Percentiles rank a stretch among this genome's conserved stretches.
phyloP scores from a whole-genome alignment of 2,329 filamentous ascomycete genomes.

The Trichoderma gracile region DNA sequence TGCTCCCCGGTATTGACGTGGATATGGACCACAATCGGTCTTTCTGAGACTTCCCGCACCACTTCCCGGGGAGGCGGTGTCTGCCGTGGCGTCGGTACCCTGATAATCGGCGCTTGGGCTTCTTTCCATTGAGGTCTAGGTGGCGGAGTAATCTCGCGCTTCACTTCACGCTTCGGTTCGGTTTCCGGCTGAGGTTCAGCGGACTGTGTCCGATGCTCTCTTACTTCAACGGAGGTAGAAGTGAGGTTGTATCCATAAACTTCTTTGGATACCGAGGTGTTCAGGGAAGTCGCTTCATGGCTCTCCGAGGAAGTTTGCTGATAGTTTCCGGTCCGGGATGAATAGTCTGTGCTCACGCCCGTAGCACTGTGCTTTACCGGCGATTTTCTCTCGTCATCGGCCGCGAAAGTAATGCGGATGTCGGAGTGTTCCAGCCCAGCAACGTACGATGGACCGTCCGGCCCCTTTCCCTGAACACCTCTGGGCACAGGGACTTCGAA shows the following conservation, averaged over 20 bases:
- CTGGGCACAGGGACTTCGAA: neutral
- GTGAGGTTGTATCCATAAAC: neutral
- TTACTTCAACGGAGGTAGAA: slow-evolving; percentile 3
- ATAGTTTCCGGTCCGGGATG: neutral
- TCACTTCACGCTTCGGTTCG: neutral
- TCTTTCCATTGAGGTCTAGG: neutral
- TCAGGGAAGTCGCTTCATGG: neutral
- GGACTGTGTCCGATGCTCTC: slow-evolving; percentile 24
- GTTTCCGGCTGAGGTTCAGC: slow-evolving; percentile 19
- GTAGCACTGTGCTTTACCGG: neutral
- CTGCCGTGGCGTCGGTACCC: slow-evolving; percentile 41
- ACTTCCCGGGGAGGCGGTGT: slow-evolving; percentile 35
- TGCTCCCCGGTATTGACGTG: slow-evolving; percentile 16
- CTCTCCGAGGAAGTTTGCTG: neutral
- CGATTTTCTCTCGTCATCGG: neutral
- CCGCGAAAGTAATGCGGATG: slow-evolving; percentile 24
- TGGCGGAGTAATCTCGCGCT: neutral
- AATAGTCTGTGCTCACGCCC: neutral
- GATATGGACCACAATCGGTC: slow-evolving; percentile 15
- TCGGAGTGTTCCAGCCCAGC: neutral
- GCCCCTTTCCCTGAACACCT: neutral
- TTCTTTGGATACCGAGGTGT: neutral
- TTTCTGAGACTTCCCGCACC: slow-evolving; percentile 4
- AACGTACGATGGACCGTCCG: neutral
- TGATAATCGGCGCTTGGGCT: slow-evolving; percentile 40